A percentile compares a stretch with the other conserved stretches of the same genome.
Conservation (phyloP, 2,329 filamentous ascomycete species). For the Diatrype stigma region DNA sequence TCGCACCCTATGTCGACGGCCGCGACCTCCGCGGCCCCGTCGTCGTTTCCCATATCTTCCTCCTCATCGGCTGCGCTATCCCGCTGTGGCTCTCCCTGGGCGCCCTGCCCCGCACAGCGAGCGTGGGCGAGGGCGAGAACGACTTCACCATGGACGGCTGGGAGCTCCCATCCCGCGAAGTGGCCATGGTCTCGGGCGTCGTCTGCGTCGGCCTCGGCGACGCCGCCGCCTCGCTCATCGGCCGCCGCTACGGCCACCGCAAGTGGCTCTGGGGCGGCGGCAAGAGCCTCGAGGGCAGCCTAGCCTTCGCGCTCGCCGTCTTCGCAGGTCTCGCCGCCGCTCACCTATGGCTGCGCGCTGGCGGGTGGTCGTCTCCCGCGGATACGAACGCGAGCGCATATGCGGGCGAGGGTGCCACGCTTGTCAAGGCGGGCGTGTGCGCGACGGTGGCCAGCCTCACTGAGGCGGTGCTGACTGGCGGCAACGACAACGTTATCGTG, state of each 20-base stretch:
- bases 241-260: conserved; percentile 74
- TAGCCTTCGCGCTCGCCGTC: conserved; percentile 80
- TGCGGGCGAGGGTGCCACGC: conserved; percentile 53
- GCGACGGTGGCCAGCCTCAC: conserved; percentile 81
- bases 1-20: conserved; percentile 92
- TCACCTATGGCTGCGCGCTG: conserved; percentile 69
- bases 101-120: conserved; percentile 55
- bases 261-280: conserved; percentile 98
- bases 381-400: conserved; percentile 57
- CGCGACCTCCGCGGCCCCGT: conserved; percentile 89
- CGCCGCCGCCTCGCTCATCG: conserved; percentile 85
- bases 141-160: conserved; percentile 61
- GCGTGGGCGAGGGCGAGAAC: conserved; percentile 46
- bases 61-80: conserved; percentile 91
- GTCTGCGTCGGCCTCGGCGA: conserved; percentile 95
- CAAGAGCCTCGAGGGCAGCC: conserved; percentile 85
- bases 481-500: conserved; percentile 97
- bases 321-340: conserved; percentile 67
- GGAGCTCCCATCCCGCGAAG: conserved; percentile 70
- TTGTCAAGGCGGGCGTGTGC: conserved; percentile 68
- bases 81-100: conserved; percentile 87
- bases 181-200: conserved; percentile 88
- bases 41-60: conserved; percentile 92
- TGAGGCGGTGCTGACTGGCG: conserved; percentile 91
- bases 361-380: conserved; percentile 54